Conservation (phyloP, 208 protist species). For the Trypanosoma avium region DNA sequence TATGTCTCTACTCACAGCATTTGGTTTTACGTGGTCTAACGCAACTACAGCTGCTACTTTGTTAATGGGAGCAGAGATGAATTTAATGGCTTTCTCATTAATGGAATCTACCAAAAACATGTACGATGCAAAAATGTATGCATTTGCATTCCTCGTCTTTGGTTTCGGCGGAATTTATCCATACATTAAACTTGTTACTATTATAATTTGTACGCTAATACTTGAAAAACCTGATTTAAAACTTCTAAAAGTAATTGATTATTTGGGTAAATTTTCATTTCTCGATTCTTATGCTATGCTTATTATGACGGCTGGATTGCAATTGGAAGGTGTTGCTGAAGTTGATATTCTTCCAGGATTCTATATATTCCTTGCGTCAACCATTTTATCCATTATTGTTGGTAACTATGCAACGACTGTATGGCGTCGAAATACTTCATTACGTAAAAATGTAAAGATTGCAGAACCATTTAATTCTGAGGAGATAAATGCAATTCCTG, state of each 20-base stretch:
- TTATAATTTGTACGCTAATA: constrained; percentile 44
- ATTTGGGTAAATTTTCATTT: constrained; percentile 88
- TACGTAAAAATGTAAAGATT: background rate
- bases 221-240: constrained; percentile 26
- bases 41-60: constrained; percentile 12
- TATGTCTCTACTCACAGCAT: constrained; percentile 24
- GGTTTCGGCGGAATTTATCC: constrained; percentile 95
- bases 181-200: constrained; percentile 63
- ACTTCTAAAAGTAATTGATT: constrained; percentile 65
- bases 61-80: constrained; percentile 34
- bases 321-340: constrained; percentile 33
- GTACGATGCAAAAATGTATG: constrained; percentile 78
- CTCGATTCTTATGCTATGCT: constrained; percentile 83
- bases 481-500: background rate
- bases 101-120: constrained; percentile 78
- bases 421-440: constrained; percentile 49
- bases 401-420: constrained; percentile 66
- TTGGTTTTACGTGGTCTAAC: constrained; percentile 31
- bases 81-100: constrained; percentile 84
- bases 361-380: constrained; percentile 33
- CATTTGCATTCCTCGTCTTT: constrained; percentile 85
- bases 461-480: background rate
- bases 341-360: constrained; percentile 25
- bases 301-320: constrained; percentile 54
- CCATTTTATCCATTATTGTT: constrained; percentile 25